Base-by-base conservation (phyloP, 352 stramenopile genomes). In the Phytopythium delawarense region DNA sequence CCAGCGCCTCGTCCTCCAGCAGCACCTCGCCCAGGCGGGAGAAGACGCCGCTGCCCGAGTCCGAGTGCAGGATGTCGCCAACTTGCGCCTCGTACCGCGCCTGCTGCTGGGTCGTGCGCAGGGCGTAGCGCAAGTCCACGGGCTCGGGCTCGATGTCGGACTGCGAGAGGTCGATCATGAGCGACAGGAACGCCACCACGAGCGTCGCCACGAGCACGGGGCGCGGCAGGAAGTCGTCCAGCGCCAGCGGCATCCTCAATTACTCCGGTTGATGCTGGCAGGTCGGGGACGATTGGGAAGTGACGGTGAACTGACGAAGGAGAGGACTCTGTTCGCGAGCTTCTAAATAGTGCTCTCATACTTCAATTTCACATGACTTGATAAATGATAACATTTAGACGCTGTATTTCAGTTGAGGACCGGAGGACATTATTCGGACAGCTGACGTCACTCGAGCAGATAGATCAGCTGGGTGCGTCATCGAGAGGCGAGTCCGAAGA, bases 181-280 rank as follows among this genome's bases (percentile, higher is more conserved):
- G 77, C 56, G 79, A 86, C 46, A 88, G 49, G 16, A 88, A 69
- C 65, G 79, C 81, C 21, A 79, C 70, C 55, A 79, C 66, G 49
- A 87, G 73, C 57, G 70, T 74, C 48, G 70, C 58, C n/a, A 76
- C 66, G 18, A 87, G 69, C 54, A 88, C 59, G 52, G 70, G 74
- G 35, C 70, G 73, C 32, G 79, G 79, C 37, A 88, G 39, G 58
- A 84, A 71, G 54, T 71, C 69, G 53, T 70, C 62, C 7, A 80
- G 23, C 5, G 39, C 25, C 46, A 61, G 37, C 61, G 66, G 56
- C 63, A 79, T 76, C 30, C 45, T 60, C 37, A 7, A 32, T 32
- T 2, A 39, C 39, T 16, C 42, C 20, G 28, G 28, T 49, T 25
- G 42, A 23, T 21, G 42, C 42, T 48, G 40, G 44, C 18, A 15